Evolutionary conservation across 345 rosid species (phyloP), one percentile per base, ranked within the genome.

Genomic region (Brassica juncea): DNA sequence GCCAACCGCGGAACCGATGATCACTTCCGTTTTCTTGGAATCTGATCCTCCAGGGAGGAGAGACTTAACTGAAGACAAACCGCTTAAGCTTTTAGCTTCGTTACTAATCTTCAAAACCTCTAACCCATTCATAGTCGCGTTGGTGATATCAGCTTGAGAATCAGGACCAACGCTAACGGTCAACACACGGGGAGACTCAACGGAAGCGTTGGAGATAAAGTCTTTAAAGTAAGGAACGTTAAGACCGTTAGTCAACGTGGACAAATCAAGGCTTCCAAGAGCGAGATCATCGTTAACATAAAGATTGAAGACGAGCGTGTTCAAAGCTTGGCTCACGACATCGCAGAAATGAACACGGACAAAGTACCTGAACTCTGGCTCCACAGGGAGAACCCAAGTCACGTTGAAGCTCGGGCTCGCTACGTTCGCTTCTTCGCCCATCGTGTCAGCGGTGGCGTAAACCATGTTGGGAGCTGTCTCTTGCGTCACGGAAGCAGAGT

Each of bases 151-250:
- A 0, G 94, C 86, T 76, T 69, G 25, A 8, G 74, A 8, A 82
- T 95, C 98, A 1, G 99, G 99, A 54, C 99, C 99, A 74, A 95
- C 82, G 54, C 98, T 93, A 70, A 95, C 93, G 19, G 92, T 93
- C 82, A 95, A 82, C 73, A 74, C 69, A 73, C 69, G 71, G 0
- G 87, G 83, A 65, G 75, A 63, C n/a, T 91, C 89, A 5, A 64
- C 81, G 0, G 97, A 93, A 31, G 88, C 66, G 52, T 89, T 93
- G 54, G 97, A 84, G 73, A 96, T 81, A 34, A 90, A 93, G 82
- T 96, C 99, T 77, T 58, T 90, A 82, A 84, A 96, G 75, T 83
- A 90, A 21, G 99, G 98, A 55, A 86, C 85, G 0, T 67, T 83
- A 55, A 96, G 84, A 59, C 10, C 90, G 61, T 57, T 83, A 32